phyloP scores from a whole-genome alignment of 2,329 filamentous ascomycete species.

The Colletotrichum lentis region DNA sequence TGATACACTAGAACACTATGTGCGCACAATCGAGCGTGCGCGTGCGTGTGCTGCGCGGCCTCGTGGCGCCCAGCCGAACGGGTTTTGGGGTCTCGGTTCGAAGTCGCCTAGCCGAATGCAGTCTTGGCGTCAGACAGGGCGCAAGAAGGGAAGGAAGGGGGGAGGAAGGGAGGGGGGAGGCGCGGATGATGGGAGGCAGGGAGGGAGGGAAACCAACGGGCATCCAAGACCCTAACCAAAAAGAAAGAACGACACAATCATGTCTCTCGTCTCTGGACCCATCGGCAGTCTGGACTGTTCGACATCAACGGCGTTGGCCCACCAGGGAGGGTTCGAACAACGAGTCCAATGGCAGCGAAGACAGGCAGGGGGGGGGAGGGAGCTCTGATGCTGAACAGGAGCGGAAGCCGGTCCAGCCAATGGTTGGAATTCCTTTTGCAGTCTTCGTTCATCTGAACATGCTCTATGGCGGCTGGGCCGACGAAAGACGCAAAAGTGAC shows the following conservation, averaged over 20 bases:
- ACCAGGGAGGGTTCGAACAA: neutral
- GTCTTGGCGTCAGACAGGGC: slow-evolving; percentile 14
- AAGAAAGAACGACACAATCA: neutral
- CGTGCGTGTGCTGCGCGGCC: neutral
- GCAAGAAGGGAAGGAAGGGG: neutral
- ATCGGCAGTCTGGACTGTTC: slow-evolving; percentile 16
- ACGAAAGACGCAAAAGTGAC: slow-evolving; percentile 16
- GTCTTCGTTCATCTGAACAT: slow-evolving; percentile 17
- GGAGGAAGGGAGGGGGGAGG: neutral
- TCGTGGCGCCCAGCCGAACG: slow-evolving; percentile 24
- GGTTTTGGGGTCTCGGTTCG: neutral
- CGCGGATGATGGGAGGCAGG: neutral
- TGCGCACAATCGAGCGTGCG: slow-evolving; percentile 4
- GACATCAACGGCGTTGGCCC: slow-evolving; percentile 1
- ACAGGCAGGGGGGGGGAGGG: neutral
- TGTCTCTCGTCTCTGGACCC: slow-evolving; percentile 9
- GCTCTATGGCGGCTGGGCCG: slow-evolving; percentile 31
- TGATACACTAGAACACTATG: slow-evolving; percentile 3
- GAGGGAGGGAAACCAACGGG: neutral
- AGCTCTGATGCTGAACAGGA: neutral
- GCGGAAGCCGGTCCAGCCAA: slow-evolving; percentile 23
- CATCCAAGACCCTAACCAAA: neutral
- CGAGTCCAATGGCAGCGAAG: slow-evolving; percentile 7
- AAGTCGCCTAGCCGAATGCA: slow-evolving; percentile 2
- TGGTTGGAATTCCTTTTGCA: slow-evolving; percentile 11